Percentiles rank a stretch among this genome's conserved stretches.
phyloP scores from a whole-genome alignment of 345 rosid genomes.

The Salix caprea region DNA sequence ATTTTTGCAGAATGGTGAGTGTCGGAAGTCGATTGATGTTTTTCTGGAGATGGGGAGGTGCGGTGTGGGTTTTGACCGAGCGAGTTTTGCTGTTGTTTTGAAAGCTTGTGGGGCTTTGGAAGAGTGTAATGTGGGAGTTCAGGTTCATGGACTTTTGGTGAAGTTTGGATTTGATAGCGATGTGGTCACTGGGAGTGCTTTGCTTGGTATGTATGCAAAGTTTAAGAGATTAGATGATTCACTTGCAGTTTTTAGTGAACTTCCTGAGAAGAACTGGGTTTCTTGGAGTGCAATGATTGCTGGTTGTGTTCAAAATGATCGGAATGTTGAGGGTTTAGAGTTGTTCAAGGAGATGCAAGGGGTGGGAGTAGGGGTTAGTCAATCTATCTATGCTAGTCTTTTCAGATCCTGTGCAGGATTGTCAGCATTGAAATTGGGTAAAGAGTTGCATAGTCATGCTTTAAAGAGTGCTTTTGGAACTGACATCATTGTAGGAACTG shows the following conservation, averaged over 20 bases:
- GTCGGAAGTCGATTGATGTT: conserved; percentile 35
- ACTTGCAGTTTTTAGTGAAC: conserved; percentile 45
- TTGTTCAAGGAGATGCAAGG: conserved; percentile 70
- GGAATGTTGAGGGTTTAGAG: conserved; percentile 43
- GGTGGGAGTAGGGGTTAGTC: conserved; percentile 51
- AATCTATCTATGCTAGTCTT: conserved; percentile 83
- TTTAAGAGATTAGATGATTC: conserved; percentile 58
- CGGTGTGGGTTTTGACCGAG: conserved; percentile 39
- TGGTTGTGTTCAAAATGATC: conserved; percentile 65
- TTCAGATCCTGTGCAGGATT: conserved; percentile 74
- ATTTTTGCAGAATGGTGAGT: conserved; percentile 52
- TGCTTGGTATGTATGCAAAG: conserved; percentile 88
- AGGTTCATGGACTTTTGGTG: conserved; percentile 62
- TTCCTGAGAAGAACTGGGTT: conserved; percentile 66
- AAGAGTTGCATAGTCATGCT: conserved; percentile 84
- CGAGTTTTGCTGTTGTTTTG: conserved; percentile 59
- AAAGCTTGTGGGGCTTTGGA: conserved; percentile 57
- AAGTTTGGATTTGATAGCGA: conserved; percentile 51
- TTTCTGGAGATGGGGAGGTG: conserved; percentile 57
- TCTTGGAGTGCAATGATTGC: conserved; percentile 90
- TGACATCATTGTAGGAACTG: conserved; percentile 76
- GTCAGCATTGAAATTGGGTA: conserved; percentile 48
- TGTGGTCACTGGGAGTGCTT: conserved; percentile 73
- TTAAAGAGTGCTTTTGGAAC: conserved; percentile 52
- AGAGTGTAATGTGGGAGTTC: conserved; percentile 46